phyloP scores from a whole-genome alignment of 805 yeast genomes.

The Myxozyma geophila region DNA sequence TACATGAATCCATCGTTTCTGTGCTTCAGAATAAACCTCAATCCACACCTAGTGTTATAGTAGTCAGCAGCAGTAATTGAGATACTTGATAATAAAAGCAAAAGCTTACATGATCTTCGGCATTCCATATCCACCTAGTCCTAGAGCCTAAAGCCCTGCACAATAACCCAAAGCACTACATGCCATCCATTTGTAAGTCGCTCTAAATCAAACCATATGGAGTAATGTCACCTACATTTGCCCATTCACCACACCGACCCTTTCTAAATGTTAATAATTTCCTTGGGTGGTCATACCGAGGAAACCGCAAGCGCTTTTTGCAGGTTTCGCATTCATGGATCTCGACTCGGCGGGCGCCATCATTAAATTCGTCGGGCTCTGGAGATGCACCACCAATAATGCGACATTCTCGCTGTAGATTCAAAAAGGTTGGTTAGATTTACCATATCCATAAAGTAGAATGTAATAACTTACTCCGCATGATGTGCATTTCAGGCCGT shows the following conservation, averaged over 20 bases:
- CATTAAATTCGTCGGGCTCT: conserved; percentile 50
- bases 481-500: conserved; percentile 61
- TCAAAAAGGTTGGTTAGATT: background rate
- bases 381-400: conserved; percentile 52
- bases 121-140: conserved; percentile 79
- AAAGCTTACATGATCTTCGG: conserved; percentile 78
- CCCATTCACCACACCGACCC: conserved; percentile 98
- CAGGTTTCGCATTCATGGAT: conserved; percentile 65
- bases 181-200: background rate
- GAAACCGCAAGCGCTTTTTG: conserved; percentile 57
- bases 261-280: conserved; percentile 62
- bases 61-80: background rate
- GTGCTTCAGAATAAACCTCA: conserved; percentile 70
- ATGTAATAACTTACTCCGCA: conserved; percentile 50
- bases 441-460: background rate
- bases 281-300: conserved; percentile 73
- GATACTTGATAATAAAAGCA: background rate
- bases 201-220: background rate
- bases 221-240: conserved; percentile 50
- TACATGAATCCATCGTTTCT: conserved; percentile 80
- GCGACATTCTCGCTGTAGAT: conserved; percentile 47
- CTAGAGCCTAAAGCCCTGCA: conserved; percentile 67
- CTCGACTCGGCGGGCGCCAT: conserved; percentile 66
- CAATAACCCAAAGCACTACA: conserved; percentile 65
- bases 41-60: conserved; percentile 61